A percentile compares a stretch with the other conserved stretches of the same genome.
These are phyloP conservation scores for Asterophora parasitica DNA, from an alignment of 768 basidiomycete genomes.

Conservation along the genomic window DNA sequence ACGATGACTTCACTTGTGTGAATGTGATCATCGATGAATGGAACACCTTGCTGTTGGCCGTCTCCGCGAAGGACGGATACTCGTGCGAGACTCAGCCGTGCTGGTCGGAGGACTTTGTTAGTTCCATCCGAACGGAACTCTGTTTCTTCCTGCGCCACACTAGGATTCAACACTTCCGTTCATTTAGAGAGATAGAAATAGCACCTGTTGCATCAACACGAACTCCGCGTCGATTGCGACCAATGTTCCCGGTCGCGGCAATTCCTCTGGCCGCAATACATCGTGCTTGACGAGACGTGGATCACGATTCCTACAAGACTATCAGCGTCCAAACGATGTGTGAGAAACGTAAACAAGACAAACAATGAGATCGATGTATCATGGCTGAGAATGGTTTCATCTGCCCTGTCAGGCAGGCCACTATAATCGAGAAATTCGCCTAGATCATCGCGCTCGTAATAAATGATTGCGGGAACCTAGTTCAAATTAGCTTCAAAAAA, in stretches of 20 bases:
- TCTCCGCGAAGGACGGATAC: slow-evolving; percentile 91
- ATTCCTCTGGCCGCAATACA: slow-evolving; percentile 62
- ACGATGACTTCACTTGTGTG: slow-evolving; percentile 94
- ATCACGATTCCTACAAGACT: slow-evolving; percentile 64
- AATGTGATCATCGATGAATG: slow-evolving; percentile 98
- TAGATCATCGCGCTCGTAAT: slow-evolving; percentile 74
- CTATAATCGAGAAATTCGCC: slow-evolving; percentile 55
- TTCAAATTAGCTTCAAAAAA: slow-evolving; percentile 16
- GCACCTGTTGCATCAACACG: slow-evolving; percentile 90
- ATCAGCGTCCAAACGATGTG: background rate
- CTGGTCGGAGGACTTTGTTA: slow-evolving; percentile 87
- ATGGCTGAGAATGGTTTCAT: slow-evolving; percentile 69
- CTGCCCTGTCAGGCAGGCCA: slow-evolving; percentile 58
- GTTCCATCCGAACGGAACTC: slow-evolving; percentile 94
- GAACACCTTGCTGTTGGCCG: slow-evolving; percentile 73
- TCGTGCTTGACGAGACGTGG: slow-evolving; percentile 71
- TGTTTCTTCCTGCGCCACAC: slow-evolving; percentile 70
- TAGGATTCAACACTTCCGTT: background rate
- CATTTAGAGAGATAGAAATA: slow-evolving; percentile 4
- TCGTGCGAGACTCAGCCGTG: slow-evolving; percentile 86
- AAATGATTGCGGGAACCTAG: slow-evolving; percentile 85
- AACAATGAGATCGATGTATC: slow-evolving; percentile 90
- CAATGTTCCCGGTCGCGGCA: slow-evolving; percentile 81
- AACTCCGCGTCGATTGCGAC: slow-evolving; percentile 98
- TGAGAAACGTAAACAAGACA: slow-evolving; percentile 19